These are phyloP conservation scores for Mycena metata DNA, from an alignment of 768 basidiomycete genomes.

Conservation along the genomic window DNA sequence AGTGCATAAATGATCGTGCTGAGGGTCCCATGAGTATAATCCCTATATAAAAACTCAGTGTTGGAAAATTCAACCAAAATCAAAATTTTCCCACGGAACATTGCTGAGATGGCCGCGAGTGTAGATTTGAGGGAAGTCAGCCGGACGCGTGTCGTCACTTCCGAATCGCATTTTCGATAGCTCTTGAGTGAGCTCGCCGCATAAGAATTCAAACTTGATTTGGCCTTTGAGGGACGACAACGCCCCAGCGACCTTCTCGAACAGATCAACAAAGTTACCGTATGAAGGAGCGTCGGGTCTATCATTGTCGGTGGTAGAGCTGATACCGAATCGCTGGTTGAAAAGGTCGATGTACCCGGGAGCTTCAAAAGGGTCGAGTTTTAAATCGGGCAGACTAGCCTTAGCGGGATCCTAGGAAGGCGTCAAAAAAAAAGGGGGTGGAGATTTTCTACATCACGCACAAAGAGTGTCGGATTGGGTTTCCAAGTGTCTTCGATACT, in stretches of 20 bases:
- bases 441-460: background rate
- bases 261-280: conserved; percentile 18
- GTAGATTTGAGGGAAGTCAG: conserved; percentile 14
- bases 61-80: background rate
- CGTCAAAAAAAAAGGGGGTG: background rate
- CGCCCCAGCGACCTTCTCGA: conserved; percentile 10
- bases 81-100: conserved; percentile 12
- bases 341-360: conserved; percentile 23
- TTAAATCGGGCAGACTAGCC: conserved; percentile 1
- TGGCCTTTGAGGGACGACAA: conserved; percentile 13
- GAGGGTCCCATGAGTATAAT: conserved; percentile 28
- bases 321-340: conserved; percentile 25
- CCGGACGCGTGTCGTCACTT: conserved; percentile 12
- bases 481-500: conserved; percentile 22
- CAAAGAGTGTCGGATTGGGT: conserved; percentile 27
- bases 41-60: background rate
- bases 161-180: conserved; percentile 23
- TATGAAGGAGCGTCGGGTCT: conserved; percentile 13
- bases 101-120: conserved; percentile 21
- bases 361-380: conserved; percentile 25
- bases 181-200: conserved; percentile 23
- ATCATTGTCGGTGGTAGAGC: conserved; percentile 3
- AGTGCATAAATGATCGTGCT: conserved; percentile 20
- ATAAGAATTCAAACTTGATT: conserved; percentile 22
- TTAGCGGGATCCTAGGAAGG: conserved; percentile 11